Evolutionary conservation across 208 protist genomes (phyloP).

Genomic region (Acanthamoeba castellanii): DNA sequence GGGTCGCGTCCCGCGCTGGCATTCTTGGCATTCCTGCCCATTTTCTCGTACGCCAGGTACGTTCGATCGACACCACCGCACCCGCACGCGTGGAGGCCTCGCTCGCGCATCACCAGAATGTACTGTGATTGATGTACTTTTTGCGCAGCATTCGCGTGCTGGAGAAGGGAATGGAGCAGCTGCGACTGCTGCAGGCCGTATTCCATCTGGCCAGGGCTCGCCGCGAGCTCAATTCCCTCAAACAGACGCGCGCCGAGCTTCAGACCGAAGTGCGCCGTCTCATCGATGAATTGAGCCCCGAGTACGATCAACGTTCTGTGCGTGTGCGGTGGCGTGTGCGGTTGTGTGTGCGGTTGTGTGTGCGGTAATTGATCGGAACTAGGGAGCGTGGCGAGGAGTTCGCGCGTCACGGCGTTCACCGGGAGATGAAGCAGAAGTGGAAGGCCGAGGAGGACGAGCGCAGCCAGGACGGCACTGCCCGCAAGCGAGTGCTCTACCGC

Average conservation of each 20-base stretch:
- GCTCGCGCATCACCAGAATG: too few relatives aligned
- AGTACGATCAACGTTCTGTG: neutral
- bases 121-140: too few relatives aligned
- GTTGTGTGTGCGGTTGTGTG: neutral
- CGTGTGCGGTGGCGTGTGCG: neutral
- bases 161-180: slow-evolving; percentile 36
- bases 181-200: slow-evolving; percentile 11
- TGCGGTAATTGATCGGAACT: neutral
- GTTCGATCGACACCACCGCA: too few relatives aligned
- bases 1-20: neutral
- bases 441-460: neutral
- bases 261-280: slow-evolving; percentile 14
- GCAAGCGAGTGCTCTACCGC: slow-evolving; percentile 17
- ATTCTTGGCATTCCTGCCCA: slow-evolving; percentile 7
- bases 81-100: neutral
- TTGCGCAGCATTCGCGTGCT: slow-evolving; percentile 4
- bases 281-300: neutral
- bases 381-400: slow-evolving; percentile 13
- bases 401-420: neutral
- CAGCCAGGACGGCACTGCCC: neutral
- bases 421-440: slow-evolving; percentile 21
- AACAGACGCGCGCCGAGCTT: slow-evolving; percentile 1
- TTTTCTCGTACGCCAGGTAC: slow-evolving; percentile 49
- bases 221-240: slow-evolving; percentile 29
- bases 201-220: slow-evolving; percentile 17